A percentile compares a stretch with the other conserved stretches of the same genome.
Conservation (phyloP, 768 basidiomycete genomes). For the Hemileccinum impolitum region DNA sequence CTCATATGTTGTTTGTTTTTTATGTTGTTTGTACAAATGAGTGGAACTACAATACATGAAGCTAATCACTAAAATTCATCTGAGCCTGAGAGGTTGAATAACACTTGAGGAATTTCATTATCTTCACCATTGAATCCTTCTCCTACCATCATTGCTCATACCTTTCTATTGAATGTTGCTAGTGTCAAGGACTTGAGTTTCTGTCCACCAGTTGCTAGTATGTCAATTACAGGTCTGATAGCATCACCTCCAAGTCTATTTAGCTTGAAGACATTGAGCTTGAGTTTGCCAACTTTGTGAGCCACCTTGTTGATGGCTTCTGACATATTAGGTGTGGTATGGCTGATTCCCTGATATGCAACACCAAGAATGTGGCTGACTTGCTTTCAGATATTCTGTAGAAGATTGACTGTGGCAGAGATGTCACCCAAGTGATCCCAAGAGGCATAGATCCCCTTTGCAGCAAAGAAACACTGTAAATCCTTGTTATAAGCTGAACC, state of each 20-base stretch:
- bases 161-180: constrained; percentile 34
- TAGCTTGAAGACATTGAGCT: constrained; percentile 8
- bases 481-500: background rate
- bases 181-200: constrained; percentile 27
- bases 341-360: constrained; percentile 25
- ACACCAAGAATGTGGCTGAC: constrained; percentile 20
- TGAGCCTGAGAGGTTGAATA: background rate
- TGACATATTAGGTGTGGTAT: constrained; percentile 19
- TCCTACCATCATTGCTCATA: constrained; percentile 10
- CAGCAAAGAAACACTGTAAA: constrained; percentile 2
- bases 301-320: constrained; percentile 8
- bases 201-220: constrained; percentile 11
- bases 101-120: constrained; percentile 18
- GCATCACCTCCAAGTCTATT: background rate
- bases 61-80: background rate
- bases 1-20: too few species aligned
- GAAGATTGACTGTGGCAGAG: constrained; percentile 24
- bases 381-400: constrained; percentile 30
- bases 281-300: constrained; percentile 1
- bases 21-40: too few species aligned
- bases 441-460: constrained; percentile 30
- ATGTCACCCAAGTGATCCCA: constrained; percentile 35
- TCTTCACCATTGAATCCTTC: constrained; percentile 14
- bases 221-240: constrained; percentile 15
- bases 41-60: too few species aligned